Conservation (phyloP, 2,329 filamentous ascomycete genomes). For the Ophiosphaerella korrae region DNA sequence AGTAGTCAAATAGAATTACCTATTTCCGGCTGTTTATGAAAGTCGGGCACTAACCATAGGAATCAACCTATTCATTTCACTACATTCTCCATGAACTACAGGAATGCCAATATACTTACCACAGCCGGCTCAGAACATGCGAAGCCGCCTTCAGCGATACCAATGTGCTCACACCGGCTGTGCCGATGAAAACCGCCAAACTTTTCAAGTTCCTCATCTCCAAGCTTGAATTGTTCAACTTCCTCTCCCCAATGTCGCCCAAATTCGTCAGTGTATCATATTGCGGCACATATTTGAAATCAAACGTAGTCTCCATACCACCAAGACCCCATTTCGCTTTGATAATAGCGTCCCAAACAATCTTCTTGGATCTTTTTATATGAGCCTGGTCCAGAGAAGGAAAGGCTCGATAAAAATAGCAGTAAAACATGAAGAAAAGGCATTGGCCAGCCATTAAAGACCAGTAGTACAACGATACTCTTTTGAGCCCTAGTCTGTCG, state of each 20-base stretch:
- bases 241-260: conserved; percentile 50
- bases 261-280: conserved; percentile 57
- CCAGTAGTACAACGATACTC: conserved; percentile 63
- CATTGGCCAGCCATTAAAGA: conserved; percentile 68
- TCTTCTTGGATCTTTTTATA: conserved; percentile 56
- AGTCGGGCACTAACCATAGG: background rate
- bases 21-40: too few species aligned
- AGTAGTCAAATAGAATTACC: too few species aligned
- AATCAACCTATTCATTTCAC: too few species aligned
- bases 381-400: conserved; percentile 57
- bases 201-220: conserved; percentile 57
- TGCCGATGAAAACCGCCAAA: conserved; percentile 49
- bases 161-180: conserved; percentile 31
- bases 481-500: conserved; percentile 63
- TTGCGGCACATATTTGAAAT: conserved; percentile 72
- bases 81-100: too few species aligned
- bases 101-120: conserved; percentile 10
- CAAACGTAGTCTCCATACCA: conserved; percentile 66
- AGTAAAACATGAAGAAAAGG: conserved; percentile 64
- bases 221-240: conserved; percentile 44
- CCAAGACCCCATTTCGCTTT: conserved; percentile 67
- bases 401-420: conserved; percentile 58
- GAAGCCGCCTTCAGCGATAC: conserved; percentile 32
- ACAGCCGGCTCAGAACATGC: conserved; percentile 20
- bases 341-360: conserved; percentile 66